Evolutionary conservation across 192 early-diverging fungal species (phyloP), one percentile per base, ranked within the genome.

Genomic region (Coemansia sp.): DNA sequence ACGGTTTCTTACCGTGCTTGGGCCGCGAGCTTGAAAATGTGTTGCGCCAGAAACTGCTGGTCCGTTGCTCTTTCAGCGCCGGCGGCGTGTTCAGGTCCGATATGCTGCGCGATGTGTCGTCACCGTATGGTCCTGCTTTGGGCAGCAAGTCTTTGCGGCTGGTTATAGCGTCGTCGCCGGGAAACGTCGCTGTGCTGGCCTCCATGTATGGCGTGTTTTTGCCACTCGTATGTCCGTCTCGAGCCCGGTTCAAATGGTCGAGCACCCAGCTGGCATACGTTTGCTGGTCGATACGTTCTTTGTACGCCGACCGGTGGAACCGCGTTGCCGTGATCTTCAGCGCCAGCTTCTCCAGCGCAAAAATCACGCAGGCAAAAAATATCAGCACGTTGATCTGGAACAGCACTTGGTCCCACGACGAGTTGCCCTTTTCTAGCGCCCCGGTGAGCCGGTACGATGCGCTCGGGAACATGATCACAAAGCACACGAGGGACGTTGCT

Each of bases 251-350:
- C 39, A 86, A 66, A 12, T 79, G 84, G 66, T 86, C 84, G 19
- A 88, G 75, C 5, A 88, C 84, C 73, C 80, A 80, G 57, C 85
- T 75, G 43, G 82, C 83, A 24, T 88, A 85, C 43, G 83, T 79
- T 68, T 83, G 83, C 54, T 83, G 76, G 62, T 66, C 74, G 60
- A 88, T 69, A 25, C 87, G 86, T 59, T 88, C 87, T 56, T 84
- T 86, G 67, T 88, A 88, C 0, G 86, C 86, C 0, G 82, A 85
- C 38, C 82, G 76, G 60, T 87, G 86, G 72, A 88, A 88, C 41
- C 83, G 77, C 15, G 84, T 85, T n/a, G 87, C 85, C 24, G 87
- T 83, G 60, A 86, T 66, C 62, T 89, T 85, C 29, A 88, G 73
- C 5, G 85, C 51, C 9, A 88, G 72, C 67, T 89, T 89, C 54